Evolutionary conservation across 1,284 basidiomycete genomes (phyloP).

Genomic region (Pseudozyma thailandica): DNA sequence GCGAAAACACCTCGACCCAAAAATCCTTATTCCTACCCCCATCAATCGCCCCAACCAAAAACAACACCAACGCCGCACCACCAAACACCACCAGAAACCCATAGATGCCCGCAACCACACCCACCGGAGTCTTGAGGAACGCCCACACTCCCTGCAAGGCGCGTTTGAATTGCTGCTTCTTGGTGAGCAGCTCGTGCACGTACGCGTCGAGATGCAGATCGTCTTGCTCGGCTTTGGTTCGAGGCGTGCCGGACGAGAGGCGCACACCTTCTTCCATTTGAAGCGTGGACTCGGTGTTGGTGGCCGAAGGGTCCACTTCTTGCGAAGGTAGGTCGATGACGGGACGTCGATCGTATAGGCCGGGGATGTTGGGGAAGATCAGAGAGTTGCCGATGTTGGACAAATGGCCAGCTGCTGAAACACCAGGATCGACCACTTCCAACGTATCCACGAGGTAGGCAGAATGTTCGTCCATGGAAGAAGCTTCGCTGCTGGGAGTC

Average conservation of each 20-base stretch:
- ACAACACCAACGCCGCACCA: conserved; percentile 48
- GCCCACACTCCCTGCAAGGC: conserved; percentile 80
- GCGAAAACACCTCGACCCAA: conserved; percentile 81
- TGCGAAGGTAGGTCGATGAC: conserved; percentile 72
- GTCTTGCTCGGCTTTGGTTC: conserved; percentile 11
- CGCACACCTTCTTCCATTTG: conserved; percentile 33
- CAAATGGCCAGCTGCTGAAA: conserved; percentile 76
- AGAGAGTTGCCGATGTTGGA: conserved; percentile 81
- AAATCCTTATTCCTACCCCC: conserved; percentile 46
- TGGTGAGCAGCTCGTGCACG: conserved; percentile 42
- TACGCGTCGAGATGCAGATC: conserved; percentile 47
- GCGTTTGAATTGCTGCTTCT: conserved; percentile 70
- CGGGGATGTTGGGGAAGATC: conserved; percentile 72
- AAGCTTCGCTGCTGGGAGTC: background rate
- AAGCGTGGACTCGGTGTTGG: conserved; percentile 20
- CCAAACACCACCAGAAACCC: conserved; percentile 72
- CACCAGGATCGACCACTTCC: conserved; percentile 80
- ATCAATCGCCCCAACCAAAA: conserved; percentile 42
- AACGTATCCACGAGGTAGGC: conserved; percentile 66
- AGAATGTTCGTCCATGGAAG: conserved; percentile 33
- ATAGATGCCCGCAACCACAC: conserved; percentile 79
- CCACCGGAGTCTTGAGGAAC: conserved; percentile 80
- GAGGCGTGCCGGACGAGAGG: background rate
- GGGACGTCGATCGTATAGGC: conserved; percentile 76
- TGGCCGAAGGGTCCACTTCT: conserved; percentile 20